phyloP scores from a whole-genome alignment of 345 rosid species.

The Fremontodendron californicum region DNA sequence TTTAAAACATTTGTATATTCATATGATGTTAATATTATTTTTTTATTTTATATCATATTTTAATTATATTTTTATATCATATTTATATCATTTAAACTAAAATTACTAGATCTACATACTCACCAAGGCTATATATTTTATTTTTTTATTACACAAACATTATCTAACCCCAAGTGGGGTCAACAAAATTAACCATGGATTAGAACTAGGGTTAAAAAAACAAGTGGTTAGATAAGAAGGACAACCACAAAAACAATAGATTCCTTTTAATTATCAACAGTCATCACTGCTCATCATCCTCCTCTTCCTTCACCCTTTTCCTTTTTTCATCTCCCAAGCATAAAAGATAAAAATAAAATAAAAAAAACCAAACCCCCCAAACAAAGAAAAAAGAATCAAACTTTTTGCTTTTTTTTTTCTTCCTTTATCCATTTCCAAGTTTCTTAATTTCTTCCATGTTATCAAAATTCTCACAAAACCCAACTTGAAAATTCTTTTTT shows the following conservation, averaged over 20 bases:
- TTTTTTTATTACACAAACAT: constrained; percentile 45
- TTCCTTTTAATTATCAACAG: constrained; percentile 48
- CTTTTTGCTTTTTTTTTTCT: background rate
- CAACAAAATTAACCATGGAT: constrained; percentile 38
- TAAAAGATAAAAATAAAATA: too few relatives aligned
- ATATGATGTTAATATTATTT: too few relatives aligned
- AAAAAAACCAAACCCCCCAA: too few relatives aligned
- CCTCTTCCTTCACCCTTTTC: constrained; percentile 14
- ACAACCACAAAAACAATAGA: constrained; percentile 53
- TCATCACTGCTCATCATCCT: constrained; percentile 34
- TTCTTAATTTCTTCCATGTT: constrained; percentile 10
- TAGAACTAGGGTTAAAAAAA: constrained; percentile 44
- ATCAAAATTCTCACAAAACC: background rate
- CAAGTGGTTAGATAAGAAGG: constrained; percentile 47
- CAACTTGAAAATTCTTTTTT: background rate
- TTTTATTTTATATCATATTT: too few relatives aligned
- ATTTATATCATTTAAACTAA: too few relatives aligned
- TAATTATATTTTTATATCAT: too few relatives aligned
- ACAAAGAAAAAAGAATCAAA: background rate
- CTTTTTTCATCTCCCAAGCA: background rate
- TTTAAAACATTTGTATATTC: too few relatives aligned
- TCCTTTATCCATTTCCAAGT: constrained; percentile 1
- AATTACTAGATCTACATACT: too few relatives aligned
- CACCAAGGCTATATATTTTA: too few relatives aligned
- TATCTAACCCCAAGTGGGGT: constrained; percentile 41